Evolutionary conservation across 164 flowering plant species (phyloP), one percentile per base, ranked within the genome.

Genomic region (Aristolochia fimbriata): DNA sequence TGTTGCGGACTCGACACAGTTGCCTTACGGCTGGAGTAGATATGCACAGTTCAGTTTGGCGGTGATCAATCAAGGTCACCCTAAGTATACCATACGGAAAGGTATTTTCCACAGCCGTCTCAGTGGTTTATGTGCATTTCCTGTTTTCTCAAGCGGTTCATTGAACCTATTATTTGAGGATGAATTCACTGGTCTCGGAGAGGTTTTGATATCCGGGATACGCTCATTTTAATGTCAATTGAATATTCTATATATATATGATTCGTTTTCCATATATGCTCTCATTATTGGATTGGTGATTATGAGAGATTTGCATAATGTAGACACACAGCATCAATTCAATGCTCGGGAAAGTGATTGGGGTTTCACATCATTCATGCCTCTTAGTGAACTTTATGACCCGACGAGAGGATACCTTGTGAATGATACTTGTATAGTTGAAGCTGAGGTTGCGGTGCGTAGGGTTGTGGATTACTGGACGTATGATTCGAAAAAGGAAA

Each of bases 311-410:
- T 47, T 68, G 47, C 47, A 20, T 63, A 31, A 2, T 76, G 72
- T 88, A 91, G 97, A 91, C 61, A 88, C 94, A 10, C 86, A 86
- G 49, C 94, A 91, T 68, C 87, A 86, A 62, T 91, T 91, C 70
- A 83, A 84, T 78, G 89, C 84, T 1, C 79, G 93, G 60, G 91
- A 88, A 65, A 86, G 87, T 68, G 96, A 88, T 65, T 88, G 94
- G 94, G 97, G 97, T 30, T 91, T 91, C 71, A 83, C 96, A 46
- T 91, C 97, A 16, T 91, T 91, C 67, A 91, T 91, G 96, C 83
- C 88, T 57, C 88, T 91, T 24, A 60, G 82, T 70, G 96, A 88
- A 12, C 79, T 91, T 22, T 88, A 91, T 70, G 96, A 91, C 65
- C 85, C 85, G 17, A 48, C 72, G 53, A 75, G 79, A 69, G 97